Evolutionary conservation across 2,329 filamentous ascomycete genomes (phyloP).

Genomic region (Colletotrichum caudatum): DNA sequence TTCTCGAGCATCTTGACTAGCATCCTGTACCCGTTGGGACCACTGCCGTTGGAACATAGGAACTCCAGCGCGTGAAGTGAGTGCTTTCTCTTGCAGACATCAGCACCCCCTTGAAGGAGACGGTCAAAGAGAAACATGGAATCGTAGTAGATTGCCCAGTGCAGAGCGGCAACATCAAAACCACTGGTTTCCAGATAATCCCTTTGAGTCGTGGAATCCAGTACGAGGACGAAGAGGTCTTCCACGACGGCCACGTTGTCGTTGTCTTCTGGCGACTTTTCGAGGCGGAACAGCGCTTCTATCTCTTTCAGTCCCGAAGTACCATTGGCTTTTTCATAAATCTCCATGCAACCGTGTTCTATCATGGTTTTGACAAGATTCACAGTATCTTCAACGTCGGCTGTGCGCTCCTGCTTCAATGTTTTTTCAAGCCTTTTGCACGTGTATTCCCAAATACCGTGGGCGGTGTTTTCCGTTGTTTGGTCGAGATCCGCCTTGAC

Average conservation of each 20-base stretch:
- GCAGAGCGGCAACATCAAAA: background rate
- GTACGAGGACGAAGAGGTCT: constrained; percentile 4
- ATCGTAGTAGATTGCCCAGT: constrained; percentile 19
- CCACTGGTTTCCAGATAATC: background rate
- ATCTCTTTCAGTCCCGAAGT: constrained; percentile 16
- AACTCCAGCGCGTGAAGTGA: background rate
- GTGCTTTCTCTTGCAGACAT: background rate
- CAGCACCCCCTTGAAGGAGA: background rate
- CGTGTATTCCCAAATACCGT: constrained; percentile 1
- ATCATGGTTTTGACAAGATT: background rate
- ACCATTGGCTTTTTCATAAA: background rate
- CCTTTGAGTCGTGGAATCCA: background rate
- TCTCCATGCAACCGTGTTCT: background rate
- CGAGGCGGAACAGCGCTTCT: background rate
- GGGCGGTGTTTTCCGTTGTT: background rate
- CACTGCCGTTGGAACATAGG: background rate
- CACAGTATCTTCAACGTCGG: background rate
- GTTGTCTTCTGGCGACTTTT: background rate
- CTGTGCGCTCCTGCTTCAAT: background rate
- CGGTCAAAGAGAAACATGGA: constrained; percentile 15
- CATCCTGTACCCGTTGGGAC: constrained; percentile 8
- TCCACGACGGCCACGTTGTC: background rate
- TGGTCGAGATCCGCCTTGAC: constrained; percentile 3
- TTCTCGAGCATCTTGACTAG: constrained; percentile 5
- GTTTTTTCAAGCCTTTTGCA: background rate